Evolutionary conservation across 768 basidiomycete species (phyloP).

Genomic region (Epithele typhae): DNA sequence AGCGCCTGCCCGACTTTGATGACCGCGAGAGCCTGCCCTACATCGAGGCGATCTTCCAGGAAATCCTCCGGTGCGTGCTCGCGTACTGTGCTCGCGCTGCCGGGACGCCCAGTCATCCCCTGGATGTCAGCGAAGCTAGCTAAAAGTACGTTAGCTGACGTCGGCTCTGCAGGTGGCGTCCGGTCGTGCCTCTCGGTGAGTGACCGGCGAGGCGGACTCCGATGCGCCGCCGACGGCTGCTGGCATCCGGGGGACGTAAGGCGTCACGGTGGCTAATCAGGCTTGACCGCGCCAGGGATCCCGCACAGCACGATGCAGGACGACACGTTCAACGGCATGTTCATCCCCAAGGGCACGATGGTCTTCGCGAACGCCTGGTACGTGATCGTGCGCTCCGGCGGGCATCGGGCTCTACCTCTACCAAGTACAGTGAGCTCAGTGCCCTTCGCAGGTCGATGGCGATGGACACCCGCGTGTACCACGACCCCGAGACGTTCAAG

Average conservation of each 20-base stretch:
- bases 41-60: conserved; percentile 12
- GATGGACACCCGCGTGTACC: conserved; percentile 29
- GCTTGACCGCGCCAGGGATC: conserved; percentile 7
- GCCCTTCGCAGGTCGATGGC: conserved; percentile 21
- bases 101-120: too few species aligned
- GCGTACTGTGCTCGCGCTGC: too few species aligned
- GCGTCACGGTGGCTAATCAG: neutral
- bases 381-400: too few species aligned
- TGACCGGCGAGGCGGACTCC: neutral
- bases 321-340: conserved; percentile 22
- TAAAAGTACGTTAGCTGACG: neutral
- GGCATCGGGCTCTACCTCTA: too few species aligned
- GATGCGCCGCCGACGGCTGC: too few species aligned
- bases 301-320: conserved; percentile 21
- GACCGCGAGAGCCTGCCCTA: conserved; percentile 14
- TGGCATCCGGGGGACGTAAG: too few species aligned
- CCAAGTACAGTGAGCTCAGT: too few species aligned
- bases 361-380: conserved; percentile 21
- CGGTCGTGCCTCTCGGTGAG: conserved; percentile 2
- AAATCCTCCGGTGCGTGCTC: conserved; percentile 2
- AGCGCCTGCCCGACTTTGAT: conserved; percentile 12
- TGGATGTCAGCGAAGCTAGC: neutral
- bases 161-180: conserved; percentile 1
- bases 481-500: conserved; percentile 41
- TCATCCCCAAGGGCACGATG: conserved; percentile 23